Conservation (phyloP, 2,329 filamentous ascomycete species). For the Neonectria hederae region DNA sequence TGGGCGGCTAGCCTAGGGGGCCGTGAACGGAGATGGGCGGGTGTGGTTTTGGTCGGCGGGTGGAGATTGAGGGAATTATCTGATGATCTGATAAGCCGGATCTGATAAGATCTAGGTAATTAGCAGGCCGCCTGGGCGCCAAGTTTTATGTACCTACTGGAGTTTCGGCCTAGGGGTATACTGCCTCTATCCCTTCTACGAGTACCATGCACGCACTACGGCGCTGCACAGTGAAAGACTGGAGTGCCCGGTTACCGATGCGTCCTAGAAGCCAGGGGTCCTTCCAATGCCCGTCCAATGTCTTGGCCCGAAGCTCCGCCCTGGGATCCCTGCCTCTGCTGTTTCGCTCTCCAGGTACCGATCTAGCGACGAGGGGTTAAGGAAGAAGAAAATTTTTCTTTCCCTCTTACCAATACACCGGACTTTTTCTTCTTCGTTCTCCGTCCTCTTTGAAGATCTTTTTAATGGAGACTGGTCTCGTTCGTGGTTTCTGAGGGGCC, state of each 20-base stretch:
- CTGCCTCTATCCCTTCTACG: not conserved
- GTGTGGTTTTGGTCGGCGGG: constrained; percentile 19
- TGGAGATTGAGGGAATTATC: constrained; percentile 58
- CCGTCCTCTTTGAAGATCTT: not conserved
- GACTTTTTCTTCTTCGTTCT: not conserved
- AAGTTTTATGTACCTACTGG: not conserved
- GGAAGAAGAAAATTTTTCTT: constrained; percentile 17
- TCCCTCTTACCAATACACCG: not conserved
- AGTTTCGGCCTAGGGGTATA: not conserved
- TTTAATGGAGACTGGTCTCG: not conserved
- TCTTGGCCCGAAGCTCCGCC: constrained; percentile 1
- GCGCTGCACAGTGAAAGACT: constrained; percentile 11
- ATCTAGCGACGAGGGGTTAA: constrained; percentile 14
- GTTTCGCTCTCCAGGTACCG: constrained; percentile 24
- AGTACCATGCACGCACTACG: not conserved
- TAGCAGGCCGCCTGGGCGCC: constrained; percentile 5
- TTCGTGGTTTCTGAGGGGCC: not conserved
- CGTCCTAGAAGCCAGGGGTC: constrained; percentile 19
- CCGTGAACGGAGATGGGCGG: constrained; percentile 30
- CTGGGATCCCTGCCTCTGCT: constrained; percentile 8
- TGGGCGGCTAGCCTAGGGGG: constrained; percentile 3
- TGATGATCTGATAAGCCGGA: constrained; percentile 66
- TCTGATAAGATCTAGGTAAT: constrained; percentile 52
- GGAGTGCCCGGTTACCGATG: constrained; percentile 17
- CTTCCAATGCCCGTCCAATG: constrained; percentile 5